Evolutionary conservation across 2,329 filamentous ascomycete genomes (phyloP).

Genomic region (Aspergillus japonicus): DNA sequence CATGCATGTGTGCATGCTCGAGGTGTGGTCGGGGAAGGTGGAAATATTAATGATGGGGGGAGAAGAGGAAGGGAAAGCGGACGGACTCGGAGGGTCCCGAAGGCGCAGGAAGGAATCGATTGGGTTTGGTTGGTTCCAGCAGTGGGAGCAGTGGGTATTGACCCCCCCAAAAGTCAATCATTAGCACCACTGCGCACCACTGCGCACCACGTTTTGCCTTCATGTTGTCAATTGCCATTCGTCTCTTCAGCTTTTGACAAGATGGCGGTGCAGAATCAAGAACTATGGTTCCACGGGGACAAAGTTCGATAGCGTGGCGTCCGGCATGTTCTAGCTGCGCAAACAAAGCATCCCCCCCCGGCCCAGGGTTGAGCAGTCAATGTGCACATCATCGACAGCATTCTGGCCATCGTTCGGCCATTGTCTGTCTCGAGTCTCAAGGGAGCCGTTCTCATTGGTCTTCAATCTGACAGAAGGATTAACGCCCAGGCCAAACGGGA

Average conservation of each 20-base stretch:
- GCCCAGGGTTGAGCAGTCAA: not conserved
- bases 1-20: not conserved
- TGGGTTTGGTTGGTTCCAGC: slow-evolving; percentile 6
- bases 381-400: not conserved
- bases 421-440: not conserved
- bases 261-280: not conserved
- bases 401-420: not conserved
- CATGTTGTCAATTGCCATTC: not conserved
- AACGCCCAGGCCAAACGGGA: slow-evolving; percentile 3
- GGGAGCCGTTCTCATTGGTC: not conserved
- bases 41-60: not conserved
- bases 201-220: slow-evolving; percentile 5
- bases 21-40: not conserved
- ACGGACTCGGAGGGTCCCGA: too few species aligned
- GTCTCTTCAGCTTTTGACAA: not conserved
- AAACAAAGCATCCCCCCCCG: not conserved
- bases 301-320: not conserved
- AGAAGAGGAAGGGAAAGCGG: not conserved
- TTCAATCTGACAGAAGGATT: not conserved
- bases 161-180: slow-evolving; percentile 4
- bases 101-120: not conserved
- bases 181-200: not conserved
- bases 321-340: not conserved
- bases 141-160: slow-evolving; percentile 3
- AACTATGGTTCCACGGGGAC: not conserved